Conservation (phyloP, 257 asterid genomes). For the Rhazya stricta region DNA sequence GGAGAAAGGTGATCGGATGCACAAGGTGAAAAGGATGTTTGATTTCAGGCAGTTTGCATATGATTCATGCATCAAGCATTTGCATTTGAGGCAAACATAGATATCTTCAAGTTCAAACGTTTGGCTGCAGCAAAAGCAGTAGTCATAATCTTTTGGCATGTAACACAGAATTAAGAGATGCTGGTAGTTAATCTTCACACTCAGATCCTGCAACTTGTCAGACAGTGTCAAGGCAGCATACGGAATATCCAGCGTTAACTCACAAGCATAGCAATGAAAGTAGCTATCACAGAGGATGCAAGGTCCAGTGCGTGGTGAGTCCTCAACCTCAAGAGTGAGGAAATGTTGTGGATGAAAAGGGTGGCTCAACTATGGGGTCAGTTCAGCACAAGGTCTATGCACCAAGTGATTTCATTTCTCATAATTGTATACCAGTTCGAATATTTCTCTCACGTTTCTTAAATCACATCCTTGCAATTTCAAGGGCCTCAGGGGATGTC, state of each 20-base stretch:
- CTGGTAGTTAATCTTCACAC: background rate
- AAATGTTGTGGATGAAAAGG: background rate
- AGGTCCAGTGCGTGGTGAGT: too few relatives aligned
- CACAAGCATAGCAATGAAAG: background rate
- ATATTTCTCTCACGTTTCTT: too few relatives aligned
- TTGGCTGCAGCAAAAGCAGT: background rate
- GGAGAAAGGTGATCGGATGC: too few relatives aligned
- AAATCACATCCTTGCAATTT: too few relatives aligned
- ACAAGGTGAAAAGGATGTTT: constrained; percentile 1
- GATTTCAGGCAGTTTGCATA: background rate
- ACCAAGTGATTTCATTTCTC: background rate
- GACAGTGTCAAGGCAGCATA: background rate
- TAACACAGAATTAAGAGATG: background rate
- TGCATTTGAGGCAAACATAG: background rate
- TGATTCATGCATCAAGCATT: background rate
- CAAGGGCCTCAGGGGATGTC: too few relatives aligned
- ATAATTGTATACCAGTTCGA: too few relatives aligned
- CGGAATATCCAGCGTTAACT: background rate
- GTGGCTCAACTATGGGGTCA: background rate
- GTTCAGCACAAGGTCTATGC: background rate
- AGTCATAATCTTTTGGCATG: background rate
- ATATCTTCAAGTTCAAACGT: background rate
- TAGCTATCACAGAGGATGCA: background rate
- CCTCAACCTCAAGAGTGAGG: too few relatives aligned
- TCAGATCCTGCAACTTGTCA: too few relatives aligned